Evolutionary conservation across 208 protist species (phyloP), one percentile per base, ranked within the genome.

Genomic region (Herpetomonas samuelpessoai): DNA sequence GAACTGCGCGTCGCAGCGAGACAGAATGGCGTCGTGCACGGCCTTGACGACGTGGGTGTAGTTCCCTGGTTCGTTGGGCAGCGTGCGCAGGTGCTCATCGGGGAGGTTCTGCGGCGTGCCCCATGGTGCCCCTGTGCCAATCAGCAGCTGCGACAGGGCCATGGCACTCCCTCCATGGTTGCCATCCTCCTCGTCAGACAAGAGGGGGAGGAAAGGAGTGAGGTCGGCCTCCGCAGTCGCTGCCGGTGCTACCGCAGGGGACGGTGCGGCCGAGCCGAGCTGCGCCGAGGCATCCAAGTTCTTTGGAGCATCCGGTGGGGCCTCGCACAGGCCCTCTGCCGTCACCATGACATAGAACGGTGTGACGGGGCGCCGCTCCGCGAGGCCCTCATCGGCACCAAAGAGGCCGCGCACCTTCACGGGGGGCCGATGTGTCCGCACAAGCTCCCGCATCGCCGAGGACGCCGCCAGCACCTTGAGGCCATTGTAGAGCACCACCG

Each of bases 31-130:
- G 26, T 57, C 65, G 46, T 65, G 47, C 26, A 93, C 27, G 9
- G 77, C 81, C 52, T 64, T 16, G 26, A 74, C 69, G 10, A 89
- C 82, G 63, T 83, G 80, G 2, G 24, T 47, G 57, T 79, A 86
- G 76, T 95, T 91, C 7, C 71, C 74, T 0, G 88, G 88, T 55
- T 95, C 88, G 54, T 95, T 95, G 2, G 79, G 79, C 60, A 88
- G 60, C 14, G 67, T 71, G 65, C 85, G 53, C 25, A 92, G 54
- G 61, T 90, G 68, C 31, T 49, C 53, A 58, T 95, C 88, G 9
- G 73, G 72, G 24, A 95, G 68, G 62, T 80, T 88, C 57, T 91
- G 84, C 35, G 88, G 85, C 2, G 85, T 92, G 35, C 68, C 54
- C 76, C 76, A 92, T 16, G 88, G 88, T 39, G 81, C 63, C 19